Conservation (phyloP, 2,329 filamentous ascomycete species). For the Ceratocystis albifundus region DNA sequence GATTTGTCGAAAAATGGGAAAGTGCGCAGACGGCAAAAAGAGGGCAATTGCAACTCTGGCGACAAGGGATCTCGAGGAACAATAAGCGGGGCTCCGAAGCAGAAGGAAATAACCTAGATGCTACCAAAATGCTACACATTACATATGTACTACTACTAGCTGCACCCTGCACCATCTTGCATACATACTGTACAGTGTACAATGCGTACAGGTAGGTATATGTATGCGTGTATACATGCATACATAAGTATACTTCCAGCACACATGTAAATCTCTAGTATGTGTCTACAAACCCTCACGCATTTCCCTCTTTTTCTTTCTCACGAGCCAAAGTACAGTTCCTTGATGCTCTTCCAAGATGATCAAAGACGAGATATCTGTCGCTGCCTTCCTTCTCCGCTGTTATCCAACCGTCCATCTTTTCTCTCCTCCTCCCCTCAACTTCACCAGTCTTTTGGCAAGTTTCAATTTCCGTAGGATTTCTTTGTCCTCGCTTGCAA, state of each 20-base stretch:
- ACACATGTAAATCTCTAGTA: not conserved
- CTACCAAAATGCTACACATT: not conserved
- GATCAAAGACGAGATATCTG: not conserved
- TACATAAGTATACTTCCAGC: not conserved
- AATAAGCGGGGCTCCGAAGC: conserved; percentile 6
- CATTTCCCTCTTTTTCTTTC: conserved; percentile 3
- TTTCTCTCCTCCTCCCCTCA: not conserved
- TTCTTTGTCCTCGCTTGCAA: not conserved
- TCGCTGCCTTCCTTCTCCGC: not conserved
- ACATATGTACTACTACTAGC: not conserved
- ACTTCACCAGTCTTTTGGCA: not conserved
- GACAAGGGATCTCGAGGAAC: conserved; percentile 9
- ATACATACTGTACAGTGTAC: not conserved
- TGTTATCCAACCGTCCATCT: not conserved
- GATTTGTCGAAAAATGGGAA: conserved; percentile 1
- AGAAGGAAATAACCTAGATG: conserved; percentile 10
- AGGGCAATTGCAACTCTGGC: conserved; percentile 4
- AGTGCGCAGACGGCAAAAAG: not conserved
- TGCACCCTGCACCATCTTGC: not conserved
- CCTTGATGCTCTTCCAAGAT: not conserved
- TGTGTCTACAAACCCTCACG: not conserved
- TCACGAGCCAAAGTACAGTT: too few relatives aligned
- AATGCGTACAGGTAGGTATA: not conserved
- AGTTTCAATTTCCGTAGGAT: not conserved
- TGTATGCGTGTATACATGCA: not conserved